Base-by-base conservation (phyloP, 148 eudicot species). In the Persicaria tinctoria region DNA sequence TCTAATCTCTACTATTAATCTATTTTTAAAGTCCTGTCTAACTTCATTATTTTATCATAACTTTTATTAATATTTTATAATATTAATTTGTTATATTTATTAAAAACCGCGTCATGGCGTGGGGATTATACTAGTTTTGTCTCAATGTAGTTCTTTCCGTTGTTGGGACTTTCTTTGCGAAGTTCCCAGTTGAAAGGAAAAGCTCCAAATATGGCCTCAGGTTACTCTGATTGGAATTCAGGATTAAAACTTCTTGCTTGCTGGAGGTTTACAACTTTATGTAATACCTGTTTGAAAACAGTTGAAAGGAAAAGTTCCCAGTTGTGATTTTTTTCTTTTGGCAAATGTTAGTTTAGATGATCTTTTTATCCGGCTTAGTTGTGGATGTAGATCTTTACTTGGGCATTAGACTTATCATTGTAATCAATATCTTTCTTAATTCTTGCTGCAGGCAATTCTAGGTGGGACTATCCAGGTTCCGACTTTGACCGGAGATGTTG, bases 391-490 rank as follows among this genome's bases (percentile, higher is more conserved):
- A 12, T 66, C 38, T 38, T 14, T 17, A 38, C 14, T 8, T 64
- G 17, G 13, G 11, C 47, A 44, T 66, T 18, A 66, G 44, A 66
- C 46, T 66, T 66, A 47, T 66, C 48, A 66, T 5, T 66, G 47
- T 12, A 20, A 44, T 47, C 48, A 66, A 66, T 66, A 41, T 66
- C 13, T 41, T 64, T 14, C 70, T 12, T 66, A 12, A 50, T 50
- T 64, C 53, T 62, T 48, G 47, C 53, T 87, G 81, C 89, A 94
- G 98, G 98, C 98, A 70, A 86, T 92, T 54, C 84, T 94, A 83
- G 98, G 98, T 53, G 98, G 98, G 51, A 94, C 97, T 45, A 82
- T 94, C 79, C 97, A 89, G 87, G 97, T 94, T 51, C 98, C 98
- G 46, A 94, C 97, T 73, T 84, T 94, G 71, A 85, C 87, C 11